These are phyloP conservation scores for Leishmania arabica DNA, from an alignment of 208 protist species.

Conservation along the genomic window DNA sequence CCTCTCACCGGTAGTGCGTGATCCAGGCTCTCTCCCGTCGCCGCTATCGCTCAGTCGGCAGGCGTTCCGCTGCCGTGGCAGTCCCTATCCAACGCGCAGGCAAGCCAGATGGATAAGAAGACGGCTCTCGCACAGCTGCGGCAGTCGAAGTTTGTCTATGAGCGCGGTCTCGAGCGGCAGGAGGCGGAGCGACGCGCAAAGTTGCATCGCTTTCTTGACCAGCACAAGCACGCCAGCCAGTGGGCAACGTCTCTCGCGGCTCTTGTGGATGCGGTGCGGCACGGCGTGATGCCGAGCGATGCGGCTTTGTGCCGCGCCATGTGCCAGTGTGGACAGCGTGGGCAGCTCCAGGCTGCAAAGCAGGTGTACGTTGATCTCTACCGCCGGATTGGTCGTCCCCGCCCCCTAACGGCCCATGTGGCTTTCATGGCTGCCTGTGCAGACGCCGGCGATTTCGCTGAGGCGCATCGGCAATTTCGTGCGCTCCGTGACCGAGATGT, in stretches of 20 bases:
- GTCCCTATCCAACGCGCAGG: not conserved
- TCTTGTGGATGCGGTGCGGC: conserved; percentile 43
- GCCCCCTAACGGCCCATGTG: conserved; percentile 51
- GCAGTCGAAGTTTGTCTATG: conserved; percentile 45
- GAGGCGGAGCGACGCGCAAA: conserved; percentile 41
- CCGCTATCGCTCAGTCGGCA: not conserved
- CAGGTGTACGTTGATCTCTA: conserved; percentile 54
- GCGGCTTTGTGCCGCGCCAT: conserved; percentile 61
- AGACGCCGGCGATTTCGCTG: conserved; percentile 44
- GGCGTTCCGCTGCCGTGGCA: not conserved
- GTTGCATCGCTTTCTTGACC: conserved; percentile 48
- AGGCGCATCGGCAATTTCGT: conserved; percentile 48
- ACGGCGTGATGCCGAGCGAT: conserved; percentile 51
- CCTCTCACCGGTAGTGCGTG: not conserved
- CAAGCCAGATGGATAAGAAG: conserved; percentile 11
- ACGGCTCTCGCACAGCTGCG: conserved; percentile 39
- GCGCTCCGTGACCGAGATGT: conserved; percentile 40
- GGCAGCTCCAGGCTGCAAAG: conserved; percentile 44
- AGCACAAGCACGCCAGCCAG: conserved; percentile 56
- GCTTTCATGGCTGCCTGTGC: conserved; percentile 71
- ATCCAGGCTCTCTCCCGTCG: not conserved
- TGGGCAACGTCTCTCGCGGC: conserved; percentile 57
- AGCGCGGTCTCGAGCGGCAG: conserved; percentile 34
- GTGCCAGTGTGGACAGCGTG: conserved; percentile 44
- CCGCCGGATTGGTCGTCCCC: conserved; percentile 39